Evolutionary conservation across 1,284 basidiomycete genomes (phyloP).

Genomic region (Cryptococcus deneoformans): DNA sequence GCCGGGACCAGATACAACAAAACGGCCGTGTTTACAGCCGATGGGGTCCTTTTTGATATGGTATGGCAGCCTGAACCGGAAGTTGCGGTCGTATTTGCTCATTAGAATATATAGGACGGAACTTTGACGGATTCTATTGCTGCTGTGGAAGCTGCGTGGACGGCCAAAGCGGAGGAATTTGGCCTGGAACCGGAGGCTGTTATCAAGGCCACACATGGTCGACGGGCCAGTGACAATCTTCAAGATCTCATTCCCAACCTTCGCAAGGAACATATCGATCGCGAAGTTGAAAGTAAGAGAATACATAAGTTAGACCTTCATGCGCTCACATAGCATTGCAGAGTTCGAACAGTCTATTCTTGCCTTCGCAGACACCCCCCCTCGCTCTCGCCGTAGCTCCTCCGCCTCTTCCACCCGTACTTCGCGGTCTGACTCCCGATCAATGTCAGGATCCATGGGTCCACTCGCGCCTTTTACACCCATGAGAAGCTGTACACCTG

Average conservation of each 20-base stretch:
- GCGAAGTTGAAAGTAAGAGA: conserved; percentile 56
- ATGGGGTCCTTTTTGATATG: conserved; percentile 72
- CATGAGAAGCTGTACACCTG: conserved; percentile 26
- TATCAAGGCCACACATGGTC: conserved; percentile 71
- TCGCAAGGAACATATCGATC: conserved; percentile 62
- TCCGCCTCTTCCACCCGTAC: conserved; percentile 12
- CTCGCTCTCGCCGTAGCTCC: conserved; percentile 46
- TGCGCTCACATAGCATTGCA: not conserved
- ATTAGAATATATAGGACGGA: conserved; percentile 56
- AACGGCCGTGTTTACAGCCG: conserved; percentile 51
- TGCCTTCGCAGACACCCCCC: conserved; percentile 66
- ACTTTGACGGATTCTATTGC: conserved; percentile 71
- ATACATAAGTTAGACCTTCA: not conserved
- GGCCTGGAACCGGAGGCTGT: conserved; percentile 63
- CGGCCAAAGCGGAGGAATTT: conserved; percentile 66
- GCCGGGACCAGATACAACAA: not conserved
- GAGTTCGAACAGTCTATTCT: conserved; percentile 69
- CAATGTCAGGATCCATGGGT: not conserved
- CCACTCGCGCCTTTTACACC: conserved; percentile 21
- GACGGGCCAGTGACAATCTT: conserved; percentile 66
- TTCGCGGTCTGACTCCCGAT: conserved; percentile 1
- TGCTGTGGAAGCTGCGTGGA: conserved; percentile 76
- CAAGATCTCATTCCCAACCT: conserved; percentile 60
- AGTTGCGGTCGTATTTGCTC: conserved; percentile 1
- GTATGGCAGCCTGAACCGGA: conserved; percentile 47